Evolutionary conservation across 2,329 filamentous ascomycete species (phyloP).

Genomic region (Fusarium mundagurra): DNA sequence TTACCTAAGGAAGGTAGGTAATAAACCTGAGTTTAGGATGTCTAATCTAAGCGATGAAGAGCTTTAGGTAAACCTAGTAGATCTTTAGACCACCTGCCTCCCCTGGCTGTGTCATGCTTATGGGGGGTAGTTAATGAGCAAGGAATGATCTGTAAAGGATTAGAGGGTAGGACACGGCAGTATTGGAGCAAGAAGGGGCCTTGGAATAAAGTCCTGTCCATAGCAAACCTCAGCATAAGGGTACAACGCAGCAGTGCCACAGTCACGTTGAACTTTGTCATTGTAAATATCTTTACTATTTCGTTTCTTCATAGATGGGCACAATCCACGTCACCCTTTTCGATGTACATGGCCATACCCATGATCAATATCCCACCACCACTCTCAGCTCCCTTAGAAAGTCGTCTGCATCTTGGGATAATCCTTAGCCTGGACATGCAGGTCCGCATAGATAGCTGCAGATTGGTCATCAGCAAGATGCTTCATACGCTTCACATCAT

Average conservation of each 20-base stretch:
- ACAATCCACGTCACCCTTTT: neutral
- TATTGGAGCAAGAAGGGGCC: neutral
- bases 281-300: neutral
- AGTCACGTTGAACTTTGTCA: fast-evolving
- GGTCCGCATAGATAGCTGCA: slow-evolving; percentile 40
- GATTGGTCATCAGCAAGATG: slow-evolving; percentile 58
- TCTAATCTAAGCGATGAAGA: neutral
- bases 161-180: no score
- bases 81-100: neutral
- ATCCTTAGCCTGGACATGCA: slow-evolving; percentile 37
- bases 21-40: neutral
- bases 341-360: neutral
- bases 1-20: neutral
- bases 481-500: slow-evolving; percentile 75
- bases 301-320: neutral
- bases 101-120: no score
- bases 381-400: slow-evolving; percentile 19
- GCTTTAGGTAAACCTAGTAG: neutral
- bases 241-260: fast-evolving
- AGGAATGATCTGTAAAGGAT: no score
- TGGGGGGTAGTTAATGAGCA: no score
- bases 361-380: neutral
- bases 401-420: slow-evolving; percentile 45
- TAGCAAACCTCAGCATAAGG: no score
- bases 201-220: neutral